Evolutionary conservation across 306 rosid species (phyloP).

Genomic region (Prunus kanzakura): DNA sequence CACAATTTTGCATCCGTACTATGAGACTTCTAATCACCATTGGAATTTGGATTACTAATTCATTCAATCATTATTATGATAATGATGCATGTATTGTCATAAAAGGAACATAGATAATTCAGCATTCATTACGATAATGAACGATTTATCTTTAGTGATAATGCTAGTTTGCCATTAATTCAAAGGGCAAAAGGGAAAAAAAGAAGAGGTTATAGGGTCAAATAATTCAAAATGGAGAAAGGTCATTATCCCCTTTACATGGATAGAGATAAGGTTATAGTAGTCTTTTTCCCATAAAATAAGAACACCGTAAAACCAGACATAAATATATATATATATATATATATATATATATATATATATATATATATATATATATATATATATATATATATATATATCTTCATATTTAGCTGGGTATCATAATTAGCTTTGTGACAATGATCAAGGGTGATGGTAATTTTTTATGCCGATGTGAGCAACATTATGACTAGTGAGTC

Average conservation of each 20-base stretch:
- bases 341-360: too few relatives aligned
- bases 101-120: not conserved
- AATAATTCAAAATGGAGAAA: too few relatives aligned
- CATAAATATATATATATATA: not conserved
- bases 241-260: too few relatives aligned
- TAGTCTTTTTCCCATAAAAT: not conserved
- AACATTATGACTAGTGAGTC: too few relatives aligned
- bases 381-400: not conserved
- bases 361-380: not conserved
- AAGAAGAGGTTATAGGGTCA: too few relatives aligned
- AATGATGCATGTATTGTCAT: not conserved
- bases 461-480: too few relatives aligned
- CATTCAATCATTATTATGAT: constrained; percentile 18
- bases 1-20: constrained; percentile 13
- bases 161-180: not conserved
- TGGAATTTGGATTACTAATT: not conserved
- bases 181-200: too few relatives aligned
- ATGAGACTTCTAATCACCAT: constrained; percentile 21
- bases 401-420: too few relatives aligned
- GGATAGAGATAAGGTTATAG: not conserved
- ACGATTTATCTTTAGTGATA: not conserved
- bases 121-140: not conserved
- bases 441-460: too few relatives aligned
- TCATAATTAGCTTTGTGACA: too few relatives aligned
- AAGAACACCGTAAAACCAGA: too few relatives aligned